Base-by-base conservation (phyloP, 2,329 filamentous ascomycete species). In the Ceratocystis colombiana region DNA sequence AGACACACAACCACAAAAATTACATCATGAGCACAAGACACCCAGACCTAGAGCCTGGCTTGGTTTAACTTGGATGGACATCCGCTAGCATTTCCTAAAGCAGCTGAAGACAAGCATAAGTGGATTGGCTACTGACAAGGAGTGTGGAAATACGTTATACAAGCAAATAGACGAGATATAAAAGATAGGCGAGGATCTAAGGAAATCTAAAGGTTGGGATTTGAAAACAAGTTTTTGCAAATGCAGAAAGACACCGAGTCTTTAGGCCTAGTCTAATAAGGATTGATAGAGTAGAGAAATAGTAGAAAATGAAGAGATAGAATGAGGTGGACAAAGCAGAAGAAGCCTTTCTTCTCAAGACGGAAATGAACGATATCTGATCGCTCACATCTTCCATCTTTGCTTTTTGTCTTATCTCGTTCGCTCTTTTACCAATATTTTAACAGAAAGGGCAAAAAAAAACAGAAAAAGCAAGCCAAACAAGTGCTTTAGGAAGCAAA, bases 191-290 rank as follows among this genome's bases (percentile, higher is more conserved):
- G 17, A 37, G 45, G 15, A 50, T 20, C 33, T 5, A 28, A 62
- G 61, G 37, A 45, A 62, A 30, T 33, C 61, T 33, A 63, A 25
- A 63, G 33, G 17, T 33, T 48, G 20, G 20, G 44, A 50, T 33
- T 48, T 30, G 44, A 48, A 33, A 20, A 41, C 37, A 41, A 5
- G 37, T 41, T 59, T 37, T 44, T 61, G 59, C 44, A 63, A 63
- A 57, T 57, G 53, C 53, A 57, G 53, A 57, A 33, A 57, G 53
- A 57, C 53, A 57, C 53, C 28, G 53, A 57, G 53, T 57, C 53
- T 33, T 57, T 12, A 57, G 12, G 53, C 53, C 53, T 57, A 57
- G 53, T 57, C 53, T 57, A 57, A 57, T 10, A 25, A 28, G 12
- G 22, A 3, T 25, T 2, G 22, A n/a, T 10, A n/a, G 25, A 17